Evolutionary conservation across 257 asterid genomes (phyloP).

Genomic region (Solanum paucissectum): DNA sequence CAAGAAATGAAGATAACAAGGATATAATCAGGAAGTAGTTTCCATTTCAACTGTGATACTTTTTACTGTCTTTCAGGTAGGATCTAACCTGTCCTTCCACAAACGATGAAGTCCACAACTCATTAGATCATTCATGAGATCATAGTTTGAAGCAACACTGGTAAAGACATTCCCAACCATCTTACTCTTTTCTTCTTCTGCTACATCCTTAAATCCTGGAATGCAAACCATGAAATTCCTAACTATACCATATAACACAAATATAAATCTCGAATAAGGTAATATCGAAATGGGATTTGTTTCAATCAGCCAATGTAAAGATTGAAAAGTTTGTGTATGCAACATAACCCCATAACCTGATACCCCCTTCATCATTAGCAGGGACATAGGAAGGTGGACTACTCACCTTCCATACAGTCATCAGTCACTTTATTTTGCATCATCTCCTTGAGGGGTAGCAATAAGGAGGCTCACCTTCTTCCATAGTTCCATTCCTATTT

Average conservation of each 20-base stretch:
- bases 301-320: background rate
- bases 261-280: background rate
- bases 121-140: slow-evolving; percentile 92
- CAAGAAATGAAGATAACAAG: background rate
- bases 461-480: background rate
- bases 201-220: slow-evolving; percentile 75
- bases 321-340: background rate
- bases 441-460: background rate
- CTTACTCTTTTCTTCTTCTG: slow-evolving; percentile 76
- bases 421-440: background rate
- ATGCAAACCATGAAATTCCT: background rate
- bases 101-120: slow-evolving; percentile 85
- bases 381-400: background rate
- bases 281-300: background rate
- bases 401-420: background rate
- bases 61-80: background rate
- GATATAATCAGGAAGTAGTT: background rate
- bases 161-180: slow-evolving; percentile 84
- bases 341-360: background rate
- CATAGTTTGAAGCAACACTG: slow-evolving; percentile 78
- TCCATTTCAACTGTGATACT: background rate
- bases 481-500: background rate
- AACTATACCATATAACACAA: background rate
- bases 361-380: background rate
- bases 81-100: slow-evolving; percentile 81